Base-by-base conservation (phyloP, 2,329 filamentous ascomycete species). In the Neofusicoccum sp. region DNA sequence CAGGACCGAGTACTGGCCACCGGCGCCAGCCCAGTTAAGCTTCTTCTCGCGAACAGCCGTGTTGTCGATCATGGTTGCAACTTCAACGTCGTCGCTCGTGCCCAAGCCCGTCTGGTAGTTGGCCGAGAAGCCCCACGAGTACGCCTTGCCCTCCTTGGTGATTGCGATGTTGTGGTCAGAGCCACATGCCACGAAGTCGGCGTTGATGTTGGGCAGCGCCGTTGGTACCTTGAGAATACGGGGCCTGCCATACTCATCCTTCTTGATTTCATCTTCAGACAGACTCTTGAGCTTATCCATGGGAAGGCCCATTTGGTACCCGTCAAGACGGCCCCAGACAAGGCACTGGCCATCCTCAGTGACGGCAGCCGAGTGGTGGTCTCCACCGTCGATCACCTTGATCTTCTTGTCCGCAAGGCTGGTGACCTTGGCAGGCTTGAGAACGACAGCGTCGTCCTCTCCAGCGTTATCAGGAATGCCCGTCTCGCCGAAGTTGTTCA, bases 401-500 rank as follows among this genome's bases (percentile, higher is more conserved):
- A 97, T 83, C n/a, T 85, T 80, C 72, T 85, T 84, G 47, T 84
- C 83, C 33, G 82, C 80, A 7, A 97, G 83, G 4, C 83, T 83
- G 7, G 85, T 78, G 31, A 97, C 85, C 58, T 89, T 79, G 45
- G 85, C 86, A 3, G 76, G 73, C 68, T 86, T 85, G n/a, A 90
- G 83, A 56, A 96, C 84, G 65, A 89, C 86, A 37, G 89, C 89
- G 67, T 89, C 87, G 59, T 89, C 86, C 64, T 89, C 85, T 36
- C 88, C 89, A 12, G 85, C 87, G 61, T 83, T 81, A 47, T 86
- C 83, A 14, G 81, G 80, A 64, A 89, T 83, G 39, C 89, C 92
- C 14, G 90, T 91, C 79, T 96, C 89, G 66, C 89, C 90, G 76
- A 91, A 96, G 77, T 90, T 93, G 83, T 96, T 96, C 34, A 94